phyloP scores from a whole-genome alignment of 208 protist genomes.

The Tritrichomonas foetus region DNA sequence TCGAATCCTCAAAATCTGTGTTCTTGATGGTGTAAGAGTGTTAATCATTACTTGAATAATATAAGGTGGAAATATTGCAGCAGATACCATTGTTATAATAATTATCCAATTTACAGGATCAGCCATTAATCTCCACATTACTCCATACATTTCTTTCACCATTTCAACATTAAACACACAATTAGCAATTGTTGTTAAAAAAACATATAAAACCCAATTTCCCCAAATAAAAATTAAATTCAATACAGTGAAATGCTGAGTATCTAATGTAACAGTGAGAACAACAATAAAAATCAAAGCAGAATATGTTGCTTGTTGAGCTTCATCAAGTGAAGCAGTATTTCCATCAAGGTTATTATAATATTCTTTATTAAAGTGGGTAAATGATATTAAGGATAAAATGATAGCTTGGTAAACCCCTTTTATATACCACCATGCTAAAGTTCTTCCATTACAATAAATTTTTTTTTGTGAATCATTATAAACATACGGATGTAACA shows the following conservation, averaged over 20 bases:
- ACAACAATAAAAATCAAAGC: neutral
- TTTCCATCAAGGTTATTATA: neutral
- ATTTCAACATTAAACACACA: neutral
- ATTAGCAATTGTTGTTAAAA: neutral
- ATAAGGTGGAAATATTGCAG: neutral
- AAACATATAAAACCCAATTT: neutral
- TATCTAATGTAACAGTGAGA: neutral
- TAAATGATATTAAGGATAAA: neutral
- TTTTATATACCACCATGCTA: neutral
- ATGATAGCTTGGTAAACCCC: neutral
- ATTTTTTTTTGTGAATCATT: neutral
- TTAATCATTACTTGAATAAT: neutral
- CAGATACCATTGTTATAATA: neutral
- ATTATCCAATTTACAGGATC: neutral
- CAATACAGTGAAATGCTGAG: neutral
- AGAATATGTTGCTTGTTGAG: neutral
- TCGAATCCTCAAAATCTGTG: neutral
- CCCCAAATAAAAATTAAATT: constrained; percentile 25
- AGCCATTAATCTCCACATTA: neutral
- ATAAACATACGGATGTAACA: neutral
- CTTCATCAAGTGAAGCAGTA: neutral
- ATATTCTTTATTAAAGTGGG: too few relatives aligned
- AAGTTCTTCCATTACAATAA: neutral
- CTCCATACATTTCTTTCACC: neutral
- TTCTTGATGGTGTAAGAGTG: neutral